Conservation (phyloP, 495 filamentous ascomycete species). For the Zalerion maritima region DNA sequence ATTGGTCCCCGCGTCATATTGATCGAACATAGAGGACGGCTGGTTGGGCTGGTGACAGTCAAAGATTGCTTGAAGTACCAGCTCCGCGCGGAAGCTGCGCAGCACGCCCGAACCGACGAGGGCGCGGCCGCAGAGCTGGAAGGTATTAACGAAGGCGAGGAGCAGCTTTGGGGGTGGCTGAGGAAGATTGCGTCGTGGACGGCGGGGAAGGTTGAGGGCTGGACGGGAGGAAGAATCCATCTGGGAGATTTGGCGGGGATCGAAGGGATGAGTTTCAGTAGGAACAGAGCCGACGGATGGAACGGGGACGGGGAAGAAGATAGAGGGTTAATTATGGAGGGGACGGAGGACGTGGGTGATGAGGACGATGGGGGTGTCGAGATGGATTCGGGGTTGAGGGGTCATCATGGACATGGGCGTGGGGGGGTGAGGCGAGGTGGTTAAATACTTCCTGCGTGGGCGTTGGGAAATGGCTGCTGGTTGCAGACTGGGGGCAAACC, state of each 20-base stretch:
- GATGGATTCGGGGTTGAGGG: too few relatives aligned
- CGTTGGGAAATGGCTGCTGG: too few relatives aligned
- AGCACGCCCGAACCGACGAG: constrained; percentile 47
- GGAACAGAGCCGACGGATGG: constrained; percentile 7
- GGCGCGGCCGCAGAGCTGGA: constrained; percentile 24
- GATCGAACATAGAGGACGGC: constrained; percentile 73
- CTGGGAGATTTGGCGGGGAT: constrained; percentile 16
- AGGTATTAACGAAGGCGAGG: constrained; percentile 33
- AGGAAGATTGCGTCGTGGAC: constrained; percentile 42
- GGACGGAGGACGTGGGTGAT: constrained; percentile 42
- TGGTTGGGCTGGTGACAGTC: constrained; percentile 79
- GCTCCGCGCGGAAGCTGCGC: constrained; percentile 87
- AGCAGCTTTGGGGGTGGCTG: constrained; percentile 55
- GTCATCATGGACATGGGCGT: too few relatives aligned
- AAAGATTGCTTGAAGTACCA: constrained; percentile 98
- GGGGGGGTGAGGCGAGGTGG: too few relatives aligned
- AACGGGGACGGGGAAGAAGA: constrained; percentile 9
- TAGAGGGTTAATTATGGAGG: constrained; percentile 41
- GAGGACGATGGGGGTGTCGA: constrained; percentile 50
- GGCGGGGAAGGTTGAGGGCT: constrained; percentile 30
- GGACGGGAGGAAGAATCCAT: constrained; percentile 33
- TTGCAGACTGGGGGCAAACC: too few relatives aligned
- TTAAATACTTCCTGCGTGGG: too few relatives aligned
- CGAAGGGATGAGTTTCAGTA: constrained; percentile 9
- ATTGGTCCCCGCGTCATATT: constrained; percentile 90